Evolutionary conservation across 768 basidiomycete species (phyloP).

Genomic region (Psilocybe tampanensis): DNA sequence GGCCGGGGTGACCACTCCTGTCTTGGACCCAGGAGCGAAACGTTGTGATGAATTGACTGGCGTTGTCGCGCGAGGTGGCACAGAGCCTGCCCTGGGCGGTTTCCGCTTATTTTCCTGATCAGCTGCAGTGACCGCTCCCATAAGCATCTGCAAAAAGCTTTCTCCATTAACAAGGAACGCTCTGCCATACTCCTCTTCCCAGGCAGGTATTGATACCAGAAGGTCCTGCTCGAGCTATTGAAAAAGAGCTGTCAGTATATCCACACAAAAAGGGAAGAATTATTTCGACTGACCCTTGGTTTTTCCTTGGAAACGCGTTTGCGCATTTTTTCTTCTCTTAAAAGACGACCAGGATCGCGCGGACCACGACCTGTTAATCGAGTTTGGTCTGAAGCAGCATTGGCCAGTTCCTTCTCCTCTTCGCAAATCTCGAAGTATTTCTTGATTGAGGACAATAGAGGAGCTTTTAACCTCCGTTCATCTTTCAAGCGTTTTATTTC

Average conservation of each 20-base stretch:
- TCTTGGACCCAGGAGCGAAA: conserved; percentile 41
- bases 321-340: conserved; percentile 96
- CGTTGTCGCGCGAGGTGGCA: conserved; percentile 64
- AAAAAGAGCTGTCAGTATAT: not conserved
- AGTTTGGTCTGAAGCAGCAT: conserved; percentile 78
- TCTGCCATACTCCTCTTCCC: conserved; percentile 78
- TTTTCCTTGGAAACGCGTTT: conserved; percentile 93
- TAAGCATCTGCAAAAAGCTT: conserved; percentile 76
- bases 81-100: conserved; percentile 54
- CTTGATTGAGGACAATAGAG: conserved; percentile 72
- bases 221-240: conserved; percentile 90
- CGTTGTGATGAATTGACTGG: conserved; percentile 42
- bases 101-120: conserved; percentile 83
- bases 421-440: conserved; percentile 92
- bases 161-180: conserved; percentile 87
- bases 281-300: conserved; percentile 66
- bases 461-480: conserved; percentile 78
- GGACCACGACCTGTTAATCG: conserved; percentile 80
- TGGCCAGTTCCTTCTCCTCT: conserved; percentile 87
- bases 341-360: conserved; percentile 80
- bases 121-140: conserved; percentile 67
- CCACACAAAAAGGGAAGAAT: not conserved
- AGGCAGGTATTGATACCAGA: conserved; percentile 71
- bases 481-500: conserved; percentile 83
- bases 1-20: conserved; percentile 61